Base-by-base conservation (phyloP, 352 stramenopile species). In the Globisporangium nodosum region DNA sequence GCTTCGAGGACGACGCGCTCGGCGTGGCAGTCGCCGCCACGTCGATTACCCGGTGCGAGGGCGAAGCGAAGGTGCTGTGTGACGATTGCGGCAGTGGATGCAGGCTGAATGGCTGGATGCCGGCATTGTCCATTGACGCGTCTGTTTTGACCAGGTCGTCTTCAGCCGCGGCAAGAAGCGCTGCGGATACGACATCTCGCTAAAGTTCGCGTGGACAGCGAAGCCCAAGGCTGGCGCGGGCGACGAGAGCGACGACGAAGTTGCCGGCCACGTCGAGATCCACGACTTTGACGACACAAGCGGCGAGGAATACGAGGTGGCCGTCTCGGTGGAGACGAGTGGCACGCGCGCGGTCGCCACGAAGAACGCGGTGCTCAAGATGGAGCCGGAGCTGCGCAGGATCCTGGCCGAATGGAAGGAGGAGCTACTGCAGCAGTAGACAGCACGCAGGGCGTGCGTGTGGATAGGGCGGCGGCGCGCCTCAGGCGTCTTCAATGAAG, bases 221-320 rank as follows among this genome's bases (percentile, higher is more conserved):
- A 81, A 60, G 40, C 73, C 62, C 18, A 30, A 55, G 0, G 39
- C 39, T 2, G 42, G 8, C 1, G 42, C 16, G 18, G 42, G 5
- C 42, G 69, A 71, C 31, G 73, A 81, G 48, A 76, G 73, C 3
- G 67, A 70, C 43, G 67, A 76, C 4, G 70, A 81, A 20, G 72
- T 87, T 18, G 74, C 71, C 37, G 85, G 85, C 31, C 67, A 89
- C 52, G 69, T 94, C 18, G 81, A 94, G 65, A 61, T 94, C 35
- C 78, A 90, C 54, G 85, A 92, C 69, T 94, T 94, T 63, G 85
- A 94, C 52, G 85, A 94, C 69, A 92, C 75, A 59, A 88, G 62
- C 58, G 81, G 82, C 20, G 85, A 92, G 33, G 85, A 94, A 20
- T 94, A 83, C 55, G 81, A 92, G 61, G 69, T 92, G 45, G 58